Conservation (phyloP, 1,139 yeast species). For the Protomyces gravidus region DNA sequence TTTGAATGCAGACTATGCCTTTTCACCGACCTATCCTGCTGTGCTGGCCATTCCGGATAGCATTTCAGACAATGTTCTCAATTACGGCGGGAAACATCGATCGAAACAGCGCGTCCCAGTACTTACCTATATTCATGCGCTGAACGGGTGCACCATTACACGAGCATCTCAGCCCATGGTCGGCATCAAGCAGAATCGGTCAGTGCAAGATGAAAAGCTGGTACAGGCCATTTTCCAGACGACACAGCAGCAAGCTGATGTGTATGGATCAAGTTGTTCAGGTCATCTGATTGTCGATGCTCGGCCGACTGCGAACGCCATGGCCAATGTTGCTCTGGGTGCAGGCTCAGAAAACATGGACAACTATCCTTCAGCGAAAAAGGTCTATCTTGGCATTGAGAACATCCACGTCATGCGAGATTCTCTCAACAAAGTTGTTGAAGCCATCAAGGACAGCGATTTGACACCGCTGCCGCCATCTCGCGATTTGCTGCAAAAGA, state of each 20-base stretch:
- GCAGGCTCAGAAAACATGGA: constrained; percentile 96
- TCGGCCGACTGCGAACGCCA: constrained; percentile 86
- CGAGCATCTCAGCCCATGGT: constrained; percentile 91
- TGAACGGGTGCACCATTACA: constrained; percentile 73
- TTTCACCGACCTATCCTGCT: constrained; percentile 75
- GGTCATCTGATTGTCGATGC: constrained; percentile 81
- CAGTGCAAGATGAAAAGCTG: constrained; percentile 84
- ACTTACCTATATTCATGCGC: constrained; percentile 66
- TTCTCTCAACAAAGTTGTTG: constrained; percentile 60
- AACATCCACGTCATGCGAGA: constrained; percentile 95
- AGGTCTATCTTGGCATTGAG: constrained; percentile 83
- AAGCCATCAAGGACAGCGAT: constrained; percentile 61
- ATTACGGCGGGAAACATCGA: constrained; percentile 78
- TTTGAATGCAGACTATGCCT: constrained; percentile 60
- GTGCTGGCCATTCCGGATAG: constrained; percentile 62
- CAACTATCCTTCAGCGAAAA: constrained; percentile 61
- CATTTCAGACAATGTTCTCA: constrained; percentile 74
- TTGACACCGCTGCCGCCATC: constrained; percentile 47
- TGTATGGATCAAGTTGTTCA: constrained; percentile 39
- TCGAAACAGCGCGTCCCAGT: constrained; percentile 84
- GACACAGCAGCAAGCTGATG: constrained; percentile 36
- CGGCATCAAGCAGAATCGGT: constrained; percentile 80
- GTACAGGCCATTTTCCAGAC: constrained; percentile 65
- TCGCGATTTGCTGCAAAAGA: constrained; percentile 51
- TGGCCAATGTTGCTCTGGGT: constrained; percentile 94